A percentile compares a stretch with the other conserved stretches of the same genome.
phyloP scores from a whole-genome alignment of 148 eudicot species.

The Persicaria tinctoria region DNA sequence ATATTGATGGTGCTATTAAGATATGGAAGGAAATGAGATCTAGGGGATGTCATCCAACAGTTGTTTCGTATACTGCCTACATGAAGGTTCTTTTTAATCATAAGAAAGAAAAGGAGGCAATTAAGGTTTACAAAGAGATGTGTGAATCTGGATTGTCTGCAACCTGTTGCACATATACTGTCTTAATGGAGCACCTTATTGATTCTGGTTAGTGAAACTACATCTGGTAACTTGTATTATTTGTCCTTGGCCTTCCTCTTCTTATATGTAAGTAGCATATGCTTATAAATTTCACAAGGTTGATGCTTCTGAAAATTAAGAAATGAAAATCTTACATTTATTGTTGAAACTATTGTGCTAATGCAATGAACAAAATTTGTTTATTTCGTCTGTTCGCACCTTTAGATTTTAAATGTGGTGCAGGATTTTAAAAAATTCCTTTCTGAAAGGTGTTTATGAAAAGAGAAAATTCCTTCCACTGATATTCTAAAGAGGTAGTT shows the following conservation, averaged over 20 bases:
- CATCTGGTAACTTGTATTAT: neutral
- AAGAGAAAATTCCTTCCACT: neutral
- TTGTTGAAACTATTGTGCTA: neutral
- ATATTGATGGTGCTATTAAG: slow-evolving; percentile 58
- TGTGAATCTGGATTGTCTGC: slow-evolving; percentile 54
- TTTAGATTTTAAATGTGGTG: neutral
- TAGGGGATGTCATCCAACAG: slow-evolving; percentile 52
- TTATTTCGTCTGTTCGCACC: neutral
- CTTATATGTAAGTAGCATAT: neutral
- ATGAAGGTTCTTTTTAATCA: slow-evolving; percentile 72
- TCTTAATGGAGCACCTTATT: slow-evolving; percentile 82
- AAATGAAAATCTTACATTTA: neutral
- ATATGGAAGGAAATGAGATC: slow-evolving; percentile 73
- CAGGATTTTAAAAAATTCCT: neutral
- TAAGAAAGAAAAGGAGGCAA: slow-evolving; percentile 54
- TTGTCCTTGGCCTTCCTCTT: neutral
- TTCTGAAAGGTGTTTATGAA: neutral
- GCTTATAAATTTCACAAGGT: neutral
- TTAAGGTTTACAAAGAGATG: slow-evolving; percentile 66
- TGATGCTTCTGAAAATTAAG: neutral
- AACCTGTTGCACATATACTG: slow-evolving; percentile 74
- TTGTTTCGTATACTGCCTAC: slow-evolving; percentile 78
- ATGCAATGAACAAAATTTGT: neutral
- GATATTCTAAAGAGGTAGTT: neutral
- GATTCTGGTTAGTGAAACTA: slow-evolving; percentile 46